Evolutionary conservation across 2,329 filamentous ascomycete genomes (phyloP), one percentile per base, ranked within the genome.

Genomic region (Colletotrichum camelliae): DNA sequence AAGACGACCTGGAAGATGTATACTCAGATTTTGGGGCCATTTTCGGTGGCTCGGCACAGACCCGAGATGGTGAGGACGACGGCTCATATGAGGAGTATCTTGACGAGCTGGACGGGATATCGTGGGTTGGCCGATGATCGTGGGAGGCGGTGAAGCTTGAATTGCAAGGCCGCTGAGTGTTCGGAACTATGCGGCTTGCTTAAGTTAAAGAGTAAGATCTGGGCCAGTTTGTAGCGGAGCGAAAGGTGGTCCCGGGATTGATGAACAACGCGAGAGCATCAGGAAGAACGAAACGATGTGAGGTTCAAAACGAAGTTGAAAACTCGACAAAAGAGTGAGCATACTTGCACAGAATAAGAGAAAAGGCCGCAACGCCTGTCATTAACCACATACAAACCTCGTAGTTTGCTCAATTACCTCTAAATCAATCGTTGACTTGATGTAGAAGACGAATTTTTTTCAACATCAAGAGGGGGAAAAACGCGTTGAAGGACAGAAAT

Each of bases 1-100:
- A 85, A 21, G 87, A 88, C 48, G 88, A 89, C 43, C 80, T 85
- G 37, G 89, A 89, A 27, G 86, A 89, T 43, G 88, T 91, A 52
- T 91, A 91, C 75, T 88, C 88, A 15, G 89, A 91, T 75, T 91
- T 91, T 75, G 85, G 88, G 7, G 85, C 88, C 31, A 83, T 91
- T 5, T 91, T 91, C 77, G 86, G 86, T 4, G 83, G 83, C 2
- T 81, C 79, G 1, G 78, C 74, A 0, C 77, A 77, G 10, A 79
- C 78, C 3, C 81, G 79, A 6, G 78, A 81, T 4, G 39, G 66
- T 5, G 83, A 82, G 7, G 84, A 86, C 2, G 86, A 86, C 4
- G 86, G 86, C 70, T 87, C 86, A 31, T 88, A 88, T 70, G 89
- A 91, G 79, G 89, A 90, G 78, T 90, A 89, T 79, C 84, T 91